phyloP scores from a whole-genome alignment of 2,329 filamentous ascomycete genomes.

The Fusarium ramigenum region DNA sequence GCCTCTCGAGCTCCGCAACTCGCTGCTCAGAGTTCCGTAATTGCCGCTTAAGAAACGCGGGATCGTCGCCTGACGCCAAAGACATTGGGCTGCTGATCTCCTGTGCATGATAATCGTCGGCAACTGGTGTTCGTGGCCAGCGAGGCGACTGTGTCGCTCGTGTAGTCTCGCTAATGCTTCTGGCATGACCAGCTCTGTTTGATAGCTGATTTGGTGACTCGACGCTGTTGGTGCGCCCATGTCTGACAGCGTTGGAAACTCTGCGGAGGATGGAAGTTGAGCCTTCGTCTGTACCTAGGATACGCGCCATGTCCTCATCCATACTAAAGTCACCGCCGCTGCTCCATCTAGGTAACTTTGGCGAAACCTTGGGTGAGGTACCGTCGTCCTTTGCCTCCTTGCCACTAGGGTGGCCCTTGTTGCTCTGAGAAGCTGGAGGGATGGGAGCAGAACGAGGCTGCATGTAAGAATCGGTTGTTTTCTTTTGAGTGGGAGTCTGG shows the following conservation, averaged over 20 bases:
- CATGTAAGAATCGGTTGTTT: constrained; percentile 62
- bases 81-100: constrained; percentile 79
- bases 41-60: constrained; percentile 75
- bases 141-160: constrained; percentile 70
- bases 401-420: constrained; percentile 47
- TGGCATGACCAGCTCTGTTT: constrained; percentile 60
- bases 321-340: constrained; percentile 87
- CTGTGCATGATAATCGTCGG: constrained; percentile 62
- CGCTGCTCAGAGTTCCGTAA: constrained; percentile 83
- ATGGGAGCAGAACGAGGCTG: constrained; percentile 65
- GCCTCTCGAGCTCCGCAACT: constrained; percentile 86
- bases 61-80: constrained; percentile 71
- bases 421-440: constrained; percentile 51
- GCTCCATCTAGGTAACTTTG: constrained; percentile 78
- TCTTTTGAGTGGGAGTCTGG: constrained; percentile 37
- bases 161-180: constrained; percentile 75
- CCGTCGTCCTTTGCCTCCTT: constrained; percentile 60
- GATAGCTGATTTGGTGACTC: constrained; percentile 58
- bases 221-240: constrained; percentile 88
- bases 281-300: constrained; percentile 80
- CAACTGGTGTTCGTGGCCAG: constrained; percentile 74
- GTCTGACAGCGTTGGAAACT: constrained; percentile 92
- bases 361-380: constrained; percentile 63
- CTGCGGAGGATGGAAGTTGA: constrained; percentile 84
- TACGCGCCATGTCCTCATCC: constrained; percentile 95